Evolutionary conservation across 768 basidiomycete genomes (phyloP).

Genomic region (Leucocoprinus leucothites): DNA sequence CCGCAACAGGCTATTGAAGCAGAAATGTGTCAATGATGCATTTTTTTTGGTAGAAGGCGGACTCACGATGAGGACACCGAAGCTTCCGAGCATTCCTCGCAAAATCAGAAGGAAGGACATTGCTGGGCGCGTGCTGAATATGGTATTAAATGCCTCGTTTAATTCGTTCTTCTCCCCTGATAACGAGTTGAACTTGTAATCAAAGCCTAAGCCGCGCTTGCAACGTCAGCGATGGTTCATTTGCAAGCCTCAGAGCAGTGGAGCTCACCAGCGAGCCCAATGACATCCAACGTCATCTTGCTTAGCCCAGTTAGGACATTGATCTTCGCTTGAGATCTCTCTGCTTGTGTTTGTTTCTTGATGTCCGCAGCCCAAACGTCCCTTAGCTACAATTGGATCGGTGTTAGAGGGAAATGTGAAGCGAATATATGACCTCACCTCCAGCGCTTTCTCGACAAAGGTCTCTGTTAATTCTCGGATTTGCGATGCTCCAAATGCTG

Average conservation of each 20-base stretch:
- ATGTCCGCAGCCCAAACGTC: conserved; percentile 42
- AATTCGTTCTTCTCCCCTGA: conserved; percentile 43
- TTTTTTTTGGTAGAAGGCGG: not conserved
- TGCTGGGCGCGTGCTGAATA: conserved; percentile 42
- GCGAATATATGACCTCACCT: conserved; percentile 29
- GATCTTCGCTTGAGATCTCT: conserved; percentile 30
- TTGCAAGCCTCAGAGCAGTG: too few relatives aligned
- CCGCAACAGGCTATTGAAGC: conserved; percentile 25
- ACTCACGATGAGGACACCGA: not conserved
- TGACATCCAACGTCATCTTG: conserved; percentile 71
- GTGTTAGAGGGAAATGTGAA: not conserved
- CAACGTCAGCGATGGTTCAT: not conserved
- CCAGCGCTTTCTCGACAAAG: conserved; percentile 52
- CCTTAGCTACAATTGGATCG: conserved; percentile 34
- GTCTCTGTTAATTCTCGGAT: conserved; percentile 54
- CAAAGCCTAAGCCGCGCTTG: conserved; percentile 23
- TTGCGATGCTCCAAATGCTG: conserved; percentile 61
- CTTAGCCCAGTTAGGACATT: conserved; percentile 67
- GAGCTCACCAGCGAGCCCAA: conserved; percentile 44
- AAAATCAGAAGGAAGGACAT: conserved; percentile 32
- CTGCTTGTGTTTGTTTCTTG: conserved; percentile 14
- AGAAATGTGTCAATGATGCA: not conserved
- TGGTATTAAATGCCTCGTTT: conserved; percentile 46
- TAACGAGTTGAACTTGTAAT: conserved; percentile 31
- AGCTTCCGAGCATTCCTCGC: conserved; percentile 32